phyloP scores from a whole-genome alignment of 2,329 filamentous ascomycete species.

The Paracamarosporium sp. region DNA sequence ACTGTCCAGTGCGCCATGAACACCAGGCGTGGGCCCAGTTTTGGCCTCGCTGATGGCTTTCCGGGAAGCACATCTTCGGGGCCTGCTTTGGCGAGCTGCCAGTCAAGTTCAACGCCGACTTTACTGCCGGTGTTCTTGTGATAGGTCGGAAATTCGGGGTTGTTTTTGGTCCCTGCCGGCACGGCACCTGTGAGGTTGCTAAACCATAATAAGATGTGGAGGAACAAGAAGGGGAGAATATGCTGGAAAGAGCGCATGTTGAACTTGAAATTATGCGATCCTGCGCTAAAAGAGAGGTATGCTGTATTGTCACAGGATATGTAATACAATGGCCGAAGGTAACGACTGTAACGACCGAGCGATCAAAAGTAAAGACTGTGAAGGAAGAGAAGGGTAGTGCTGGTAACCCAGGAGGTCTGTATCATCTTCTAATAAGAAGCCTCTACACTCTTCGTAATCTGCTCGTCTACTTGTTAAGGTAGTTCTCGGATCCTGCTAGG shows the following conservation, averaged over 20 bases:
- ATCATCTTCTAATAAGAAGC: not conserved
- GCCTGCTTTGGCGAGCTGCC: not conserved
- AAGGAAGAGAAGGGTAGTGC: not conserved
- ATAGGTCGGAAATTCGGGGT: not conserved
- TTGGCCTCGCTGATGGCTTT: not conserved
- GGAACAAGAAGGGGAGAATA: not conserved
- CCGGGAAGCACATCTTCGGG: slow-evolving; percentile 1
- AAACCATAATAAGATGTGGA: slow-evolving; percentile 4
- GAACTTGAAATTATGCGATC: not conserved
- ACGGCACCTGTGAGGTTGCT: slow-evolving; percentile 1
- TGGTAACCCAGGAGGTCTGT: not conserved
- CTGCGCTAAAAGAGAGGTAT: not conserved
- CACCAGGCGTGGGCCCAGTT: slow-evolving; percentile 1
- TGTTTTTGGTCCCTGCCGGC: not conserved
- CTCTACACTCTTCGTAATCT: not conserved
- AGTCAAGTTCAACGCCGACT: slow-evolving; percentile 2
- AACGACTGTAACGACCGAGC: not conserved
- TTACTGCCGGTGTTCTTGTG: not conserved
- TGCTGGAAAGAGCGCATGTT: not conserved
- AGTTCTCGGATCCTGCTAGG: not conserved
- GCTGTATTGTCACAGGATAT: slow-evolving; percentile 2
- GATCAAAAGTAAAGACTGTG: not conserved
- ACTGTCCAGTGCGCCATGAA: slow-evolving; percentile 1
- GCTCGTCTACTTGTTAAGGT: not conserved
- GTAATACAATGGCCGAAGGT: not conserved